A percentile compares a stretch with the other conserved stretches of the same genome.
Evolutionary conservation across 495 filamentous ascomycete species (phyloP).

Genomic region (Trichoderma reesei): DNA sequence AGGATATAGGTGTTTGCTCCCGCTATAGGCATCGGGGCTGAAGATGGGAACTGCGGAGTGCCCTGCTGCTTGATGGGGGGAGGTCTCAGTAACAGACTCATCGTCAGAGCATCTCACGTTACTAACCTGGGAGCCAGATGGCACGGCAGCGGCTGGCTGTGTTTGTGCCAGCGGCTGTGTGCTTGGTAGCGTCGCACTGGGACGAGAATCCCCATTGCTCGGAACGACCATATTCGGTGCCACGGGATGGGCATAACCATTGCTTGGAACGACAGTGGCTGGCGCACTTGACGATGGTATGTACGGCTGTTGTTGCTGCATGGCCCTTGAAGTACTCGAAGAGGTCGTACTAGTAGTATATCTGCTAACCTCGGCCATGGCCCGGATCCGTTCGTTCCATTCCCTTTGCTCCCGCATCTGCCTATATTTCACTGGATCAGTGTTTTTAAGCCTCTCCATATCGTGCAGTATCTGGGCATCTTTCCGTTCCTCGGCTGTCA

Average conservation of each 20-base stretch:
- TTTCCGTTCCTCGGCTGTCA: constrained; percentile 27
- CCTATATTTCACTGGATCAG: constrained; percentile 21
- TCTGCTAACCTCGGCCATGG: background rate
- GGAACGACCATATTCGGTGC: too few species aligned
- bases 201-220: background rate
- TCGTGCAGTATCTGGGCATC: constrained; percentile 23
- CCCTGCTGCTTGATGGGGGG: background rate
- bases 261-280: background rate
- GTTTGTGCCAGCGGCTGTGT: background rate
- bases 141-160: background rate
- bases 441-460: constrained; percentile 17
- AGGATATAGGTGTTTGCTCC: constrained; percentile 9
- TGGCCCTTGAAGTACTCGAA: too few species aligned
- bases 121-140: background rate
- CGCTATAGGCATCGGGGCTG: constrained; percentile 1
- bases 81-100: background rate
- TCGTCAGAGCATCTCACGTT: background rate
- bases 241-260: background rate
- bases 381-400: background rate
- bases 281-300: background rate
- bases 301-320: too few species aligned
- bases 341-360: too few species aligned
- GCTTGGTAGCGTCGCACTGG: background rate
- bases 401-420: constrained; percentile 11
- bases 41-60: background rate